phyloP scores from a whole-genome alignment of 495 filamentous ascomycete genomes.

The Aspergillus homomorphus region DNA sequence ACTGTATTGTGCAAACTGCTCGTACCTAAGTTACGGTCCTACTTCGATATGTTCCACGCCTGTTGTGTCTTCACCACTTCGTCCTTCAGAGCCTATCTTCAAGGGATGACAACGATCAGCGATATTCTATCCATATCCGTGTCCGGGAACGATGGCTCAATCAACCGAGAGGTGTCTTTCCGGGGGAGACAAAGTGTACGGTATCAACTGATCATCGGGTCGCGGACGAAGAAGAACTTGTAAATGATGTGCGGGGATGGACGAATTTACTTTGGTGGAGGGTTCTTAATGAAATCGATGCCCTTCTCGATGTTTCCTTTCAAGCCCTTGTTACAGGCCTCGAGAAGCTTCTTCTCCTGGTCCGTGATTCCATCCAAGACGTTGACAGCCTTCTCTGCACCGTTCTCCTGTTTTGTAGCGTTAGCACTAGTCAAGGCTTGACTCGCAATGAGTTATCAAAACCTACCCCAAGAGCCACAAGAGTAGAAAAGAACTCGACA shows the following conservation, averaged over 20 bases:
- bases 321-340: conserved; percentile 67
- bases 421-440: conserved; percentile 4
- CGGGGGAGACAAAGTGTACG: conserved; percentile 18
- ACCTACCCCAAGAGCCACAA: conserved; percentile 90
- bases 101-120: conserved; percentile 40
- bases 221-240: conserved; percentile 10
- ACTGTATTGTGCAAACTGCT: conserved; percentile 19
- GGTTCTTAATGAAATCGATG: conserved; percentile 81
- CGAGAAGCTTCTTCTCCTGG: conserved; percentile 82
- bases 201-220: conserved; percentile 19
- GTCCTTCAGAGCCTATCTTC: conserved; percentile 48
- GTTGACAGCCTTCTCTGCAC: conserved; percentile 79
- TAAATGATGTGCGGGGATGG: conserved; percentile 22
- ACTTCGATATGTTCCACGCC: conserved; percentile 9
- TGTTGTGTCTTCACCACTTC: conserved; percentile 26
- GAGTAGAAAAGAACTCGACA: conserved; percentile 92
- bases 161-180: conserved; percentile 17
- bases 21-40: conserved; percentile 7
- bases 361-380: conserved; percentile 68
- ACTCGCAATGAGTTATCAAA: conserved; percentile 1
- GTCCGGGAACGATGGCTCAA: conserved; percentile 6
- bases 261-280: conserved; percentile 66
- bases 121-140: conserved; percentile 29
- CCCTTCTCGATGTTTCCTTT: conserved; percentile 94
- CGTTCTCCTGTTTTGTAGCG: conserved; percentile 58